Evolutionary conservation across 305 asterid genomes (phyloP), one percentile per base, ranked within the genome.

Genomic region (Petunia hybrid): DNA sequence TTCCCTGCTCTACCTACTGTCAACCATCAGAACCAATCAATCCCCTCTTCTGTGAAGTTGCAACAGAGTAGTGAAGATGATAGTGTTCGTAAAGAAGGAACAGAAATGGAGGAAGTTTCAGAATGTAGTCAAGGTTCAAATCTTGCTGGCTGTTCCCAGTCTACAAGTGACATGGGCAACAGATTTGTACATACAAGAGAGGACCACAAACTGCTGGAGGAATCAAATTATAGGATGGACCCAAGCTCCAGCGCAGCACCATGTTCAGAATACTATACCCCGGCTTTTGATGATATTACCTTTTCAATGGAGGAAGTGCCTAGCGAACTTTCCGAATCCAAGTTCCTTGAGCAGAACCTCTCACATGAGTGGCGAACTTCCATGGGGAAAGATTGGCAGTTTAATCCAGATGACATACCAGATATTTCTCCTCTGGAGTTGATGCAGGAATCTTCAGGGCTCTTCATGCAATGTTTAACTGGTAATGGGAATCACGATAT

Each of bases 81-180:
- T 78, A 92, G 91, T 85, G 88, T 83, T 81, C 87, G 84, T 77
- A 87, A 85, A 92, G 89, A 87, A 79, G 89, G 88, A 81, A 78
- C 69, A 70, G 97, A 92, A 83, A 75, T 87, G 83, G 99, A 95
- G 86, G 99, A 93, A 81, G 89, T 85, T 85, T 93, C 99, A 12
- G 97, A 97, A 87, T 95, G 97, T 89, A 95, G 98, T 87, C 99
- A 94, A 84, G 87, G 91, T 81, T 93, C 98, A 59, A 80, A 83
- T 60, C 64, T 89, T 61, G 88, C 88, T 80, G 88, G 86, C 43
- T 70, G 90, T 83, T 88, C 96, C 81, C 94, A 85, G 81, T 85
- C 97, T 57, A 84, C 89, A 59, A 88, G 84, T 78, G 91, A 86
- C 35, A 69, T 82, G 86, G 70, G 82, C 12, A 84, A 78, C 77